Conservation (phyloP, 2,329 filamentous ascomycete genomes). For the Exophiala viscosa region DNA sequence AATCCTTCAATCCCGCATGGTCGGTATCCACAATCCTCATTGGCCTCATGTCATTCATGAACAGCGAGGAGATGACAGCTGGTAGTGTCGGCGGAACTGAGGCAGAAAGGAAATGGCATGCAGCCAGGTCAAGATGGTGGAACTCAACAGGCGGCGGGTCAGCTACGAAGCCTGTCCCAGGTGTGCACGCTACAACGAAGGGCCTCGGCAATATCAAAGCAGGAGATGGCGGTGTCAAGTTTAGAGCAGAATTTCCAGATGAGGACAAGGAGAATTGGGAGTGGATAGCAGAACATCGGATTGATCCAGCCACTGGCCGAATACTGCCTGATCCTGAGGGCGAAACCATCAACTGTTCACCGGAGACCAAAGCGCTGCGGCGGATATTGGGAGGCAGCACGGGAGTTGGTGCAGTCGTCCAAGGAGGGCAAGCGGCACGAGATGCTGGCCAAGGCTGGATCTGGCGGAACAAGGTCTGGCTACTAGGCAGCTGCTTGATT, state of each 20-base stretch:
- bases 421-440: slow-evolving; percentile 68
- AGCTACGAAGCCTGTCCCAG: slow-evolving; percentile 48
- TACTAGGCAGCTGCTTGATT: slow-evolving; percentile 68
- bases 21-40: slow-evolving; percentile 95
- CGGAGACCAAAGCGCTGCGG: slow-evolving; percentile 60
- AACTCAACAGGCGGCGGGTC: slow-evolving; percentile 90
- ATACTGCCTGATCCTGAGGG: slow-evolving; percentile 50
- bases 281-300: slow-evolving; percentile 80
- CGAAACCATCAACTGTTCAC: slow-evolving; percentile 52
- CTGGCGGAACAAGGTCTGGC: slow-evolving; percentile 70
- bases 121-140: slow-evolving; percentile 84
- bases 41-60: slow-evolving; percentile 95
- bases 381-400: slow-evolving; percentile 59
- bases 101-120: slow-evolving; percentile 72
- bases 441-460: slow-evolving; percentile 82
- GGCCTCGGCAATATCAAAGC: slow-evolving; percentile 78
- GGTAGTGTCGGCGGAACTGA: slow-evolving; percentile 77
- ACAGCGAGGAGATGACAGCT: slow-evolving; percentile 96
- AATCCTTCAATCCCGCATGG: slow-evolving; percentile 97
- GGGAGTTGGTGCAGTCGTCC: slow-evolving; percentile 64
- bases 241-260: slow-evolving; percentile 84
- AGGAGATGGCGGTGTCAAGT: slow-evolving; percentile 89
- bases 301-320: slow-evolving; percentile 73
- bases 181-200: slow-evolving; percentile 55
- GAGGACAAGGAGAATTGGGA: slow-evolving; percentile 83